Conservation (phyloP, 805 yeast genomes). For the Grigorovia jiainica region DNA sequence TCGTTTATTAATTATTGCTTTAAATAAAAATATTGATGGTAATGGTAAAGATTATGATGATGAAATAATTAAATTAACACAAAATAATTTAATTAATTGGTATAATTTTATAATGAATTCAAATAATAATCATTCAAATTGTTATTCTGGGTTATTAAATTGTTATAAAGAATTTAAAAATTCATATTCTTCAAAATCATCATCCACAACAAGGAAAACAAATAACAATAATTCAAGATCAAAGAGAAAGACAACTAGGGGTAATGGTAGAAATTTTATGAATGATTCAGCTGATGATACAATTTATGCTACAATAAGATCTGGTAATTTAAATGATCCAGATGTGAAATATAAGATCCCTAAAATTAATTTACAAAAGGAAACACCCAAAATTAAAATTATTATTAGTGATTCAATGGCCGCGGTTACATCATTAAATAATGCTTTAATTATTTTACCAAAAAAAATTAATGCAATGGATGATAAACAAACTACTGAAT, state of each 20-base stretch:
- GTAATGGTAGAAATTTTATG: conserved; percentile 42
- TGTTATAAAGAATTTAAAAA: not conserved
- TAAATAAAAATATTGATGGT: conserved; percentile 12
- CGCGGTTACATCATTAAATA: conserved; percentile 59
- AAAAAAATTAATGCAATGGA: conserved; percentile 51
- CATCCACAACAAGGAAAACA: not conserved
- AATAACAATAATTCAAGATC: no score
- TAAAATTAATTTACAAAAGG: conserved; percentile 55
- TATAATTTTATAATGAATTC: conserved; percentile 31
- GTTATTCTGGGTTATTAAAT: not conserved
- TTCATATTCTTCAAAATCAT: not conserved
- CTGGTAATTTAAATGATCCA: conserved; percentile 13
- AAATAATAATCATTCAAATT: not conserved
- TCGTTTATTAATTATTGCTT: conserved; percentile 36
- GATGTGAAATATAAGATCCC: conserved; percentile 46
- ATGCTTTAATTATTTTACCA: conserved; percentile 41
- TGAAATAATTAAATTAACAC: conserved; percentile 34
- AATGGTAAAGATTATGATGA: conserved; percentile 23
- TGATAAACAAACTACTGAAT: conserved; percentile 46
- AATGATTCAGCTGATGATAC: conserved; percentile 42
- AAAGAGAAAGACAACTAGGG: conserved; percentile 24
- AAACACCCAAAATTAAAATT: conserved; percentile 59
- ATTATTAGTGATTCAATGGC: conserved; percentile 69
- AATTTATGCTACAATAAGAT: conserved; percentile 13
- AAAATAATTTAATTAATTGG: conserved; percentile 59